phyloP scores from a whole-genome alignment of 2,329 filamentous ascomycete species.

The Orbilia oligospora region DNA sequence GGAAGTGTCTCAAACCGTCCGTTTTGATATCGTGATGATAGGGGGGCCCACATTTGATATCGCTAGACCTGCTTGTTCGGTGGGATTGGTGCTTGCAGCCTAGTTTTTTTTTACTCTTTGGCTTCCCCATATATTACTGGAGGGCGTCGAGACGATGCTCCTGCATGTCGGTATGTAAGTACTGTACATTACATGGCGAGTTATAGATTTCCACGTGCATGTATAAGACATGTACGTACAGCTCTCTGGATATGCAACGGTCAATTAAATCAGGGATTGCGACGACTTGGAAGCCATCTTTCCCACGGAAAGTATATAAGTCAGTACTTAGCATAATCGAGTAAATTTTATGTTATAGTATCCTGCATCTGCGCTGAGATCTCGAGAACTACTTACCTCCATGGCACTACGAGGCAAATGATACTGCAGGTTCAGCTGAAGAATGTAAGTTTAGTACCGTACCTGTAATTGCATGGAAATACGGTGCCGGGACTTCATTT shows the following conservation, averaged over 20 bases:
- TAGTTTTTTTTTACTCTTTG: conserved; percentile 29
- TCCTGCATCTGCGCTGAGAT: too few relatives aligned
- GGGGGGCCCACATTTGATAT: conserved; percentile 15
- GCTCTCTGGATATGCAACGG: conserved; percentile 16
- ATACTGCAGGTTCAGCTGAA: conserved; percentile 1
- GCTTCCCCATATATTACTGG: conserved; percentile 31
- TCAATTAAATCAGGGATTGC: not conserved
- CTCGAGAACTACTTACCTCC: too few relatives aligned
- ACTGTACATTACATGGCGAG: conserved; percentile 2
- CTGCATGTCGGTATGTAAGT: conserved; percentile 2
- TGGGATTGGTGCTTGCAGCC: conserved; percentile 40
- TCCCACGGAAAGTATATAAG: not conserved
- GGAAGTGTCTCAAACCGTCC: conserved; percentile 25
- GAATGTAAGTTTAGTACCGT: conserved; percentile 5
- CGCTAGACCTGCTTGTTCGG: conserved; percentile 55
- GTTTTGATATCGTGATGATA: conserved; percentile 44
- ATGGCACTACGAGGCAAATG: too few relatives aligned
- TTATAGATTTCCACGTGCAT: conserved; percentile 45
- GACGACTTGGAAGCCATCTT: not conserved
- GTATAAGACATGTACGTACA: conserved; percentile 5
- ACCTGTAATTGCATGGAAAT: conserved; percentile 27
- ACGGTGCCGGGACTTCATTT: conserved; percentile 15
- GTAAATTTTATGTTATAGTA: too few relatives aligned
- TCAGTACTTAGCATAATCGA: too few relatives aligned
- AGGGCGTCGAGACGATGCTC: conserved; percentile 35